Conservation (phyloP, 2,329 filamentous ascomycete species). For the Fusarium vanettenii region DNA sequence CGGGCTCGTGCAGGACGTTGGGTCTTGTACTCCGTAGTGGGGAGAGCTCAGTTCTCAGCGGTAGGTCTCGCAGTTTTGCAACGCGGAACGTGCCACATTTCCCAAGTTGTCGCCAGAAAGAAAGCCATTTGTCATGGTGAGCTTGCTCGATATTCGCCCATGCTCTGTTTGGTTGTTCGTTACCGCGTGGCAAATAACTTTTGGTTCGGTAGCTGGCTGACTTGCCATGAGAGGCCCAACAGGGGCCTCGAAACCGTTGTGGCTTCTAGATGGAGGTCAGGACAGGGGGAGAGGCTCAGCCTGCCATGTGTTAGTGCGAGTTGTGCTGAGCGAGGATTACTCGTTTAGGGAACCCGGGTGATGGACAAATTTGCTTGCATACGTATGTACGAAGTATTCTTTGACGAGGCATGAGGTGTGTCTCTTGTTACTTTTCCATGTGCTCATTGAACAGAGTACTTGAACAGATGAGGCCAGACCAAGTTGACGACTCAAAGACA, state of each 20-base stretch:
- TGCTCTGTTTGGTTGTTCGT: neutral
- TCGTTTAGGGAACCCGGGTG: conserved; percentile 39
- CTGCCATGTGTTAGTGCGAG: conserved; percentile 11
- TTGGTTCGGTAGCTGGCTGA: conserved; percentile 2
- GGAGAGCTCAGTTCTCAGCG: conserved; percentile 3
- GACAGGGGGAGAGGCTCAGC: conserved; percentile 23
- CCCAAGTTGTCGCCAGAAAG: neutral
- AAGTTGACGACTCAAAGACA: neutral
- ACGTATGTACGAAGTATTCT: neutral
- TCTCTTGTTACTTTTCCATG: neutral
- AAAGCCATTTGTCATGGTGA: neutral
- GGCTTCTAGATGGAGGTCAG: conserved; percentile 23
- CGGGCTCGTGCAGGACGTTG: conserved; percentile 1
- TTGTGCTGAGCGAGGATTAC: conserved; percentile 32
- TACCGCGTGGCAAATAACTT: conserved; percentile 4
- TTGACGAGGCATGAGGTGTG: conserved; percentile 6
- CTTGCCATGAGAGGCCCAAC: conserved; percentile 8
- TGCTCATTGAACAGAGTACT: neutral
- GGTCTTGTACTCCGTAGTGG: conserved; percentile 1
- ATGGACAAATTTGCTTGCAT: conserved; percentile 1
- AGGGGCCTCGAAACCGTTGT: conserved; percentile 28
- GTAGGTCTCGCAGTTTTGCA: conserved; percentile 1
- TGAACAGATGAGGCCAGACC: neutral
- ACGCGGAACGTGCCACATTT: conserved; percentile 14
- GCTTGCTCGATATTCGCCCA: neutral